Base-by-base conservation (phyloP, 305 asterid species). In the Lippia alba region DNA sequence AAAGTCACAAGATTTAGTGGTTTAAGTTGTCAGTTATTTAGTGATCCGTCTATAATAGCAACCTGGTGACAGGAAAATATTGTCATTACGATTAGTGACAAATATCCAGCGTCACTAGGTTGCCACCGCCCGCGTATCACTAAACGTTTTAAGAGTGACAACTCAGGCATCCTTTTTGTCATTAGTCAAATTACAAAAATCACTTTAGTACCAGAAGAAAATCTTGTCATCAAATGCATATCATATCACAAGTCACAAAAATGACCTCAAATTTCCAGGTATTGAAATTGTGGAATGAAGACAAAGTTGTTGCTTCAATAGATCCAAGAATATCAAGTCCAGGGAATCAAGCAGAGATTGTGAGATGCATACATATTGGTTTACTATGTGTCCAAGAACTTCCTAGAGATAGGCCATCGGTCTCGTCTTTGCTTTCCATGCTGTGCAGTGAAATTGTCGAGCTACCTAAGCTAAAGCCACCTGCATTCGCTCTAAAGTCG, bases 381-480 rank as follows among this genome's bases (percentile, higher is more conserved):
- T 11, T 44, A 7, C 49, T 44, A 11, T 44, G 82, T 9, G 76
- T 74, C 39, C 82, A 78, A 69, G 82, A 78, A 53, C 75, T 64
- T 20, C 76, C 67, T 6, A 46, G 61, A 45, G 82, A 80, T 8
- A 67, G 85, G 63, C 85, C 85, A 6, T 56, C 64, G 15, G 32
- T 77, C 1, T 80, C 80, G 16, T 8, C 63, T 14, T 64, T 80
- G 24, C 75, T 76, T 16, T 77, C 78, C 12, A 70, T 80, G 75
- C 64, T 80, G 33, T 66, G 64, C 20, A 77, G 82, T 54, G 78
- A 80, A 34, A 77, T 54, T 18, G 55, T 69, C 6, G 69, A 60
- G 64, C 79, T 80, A 30, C 79, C 85, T n/a, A 59, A 53, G 39
- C 85, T 82, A 3, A 80, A 74, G 34, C 77, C 61, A 54, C 53